phyloP scores from a whole-genome alignment of 306 rosid species.

The Abrus pulchellus region DNA sequence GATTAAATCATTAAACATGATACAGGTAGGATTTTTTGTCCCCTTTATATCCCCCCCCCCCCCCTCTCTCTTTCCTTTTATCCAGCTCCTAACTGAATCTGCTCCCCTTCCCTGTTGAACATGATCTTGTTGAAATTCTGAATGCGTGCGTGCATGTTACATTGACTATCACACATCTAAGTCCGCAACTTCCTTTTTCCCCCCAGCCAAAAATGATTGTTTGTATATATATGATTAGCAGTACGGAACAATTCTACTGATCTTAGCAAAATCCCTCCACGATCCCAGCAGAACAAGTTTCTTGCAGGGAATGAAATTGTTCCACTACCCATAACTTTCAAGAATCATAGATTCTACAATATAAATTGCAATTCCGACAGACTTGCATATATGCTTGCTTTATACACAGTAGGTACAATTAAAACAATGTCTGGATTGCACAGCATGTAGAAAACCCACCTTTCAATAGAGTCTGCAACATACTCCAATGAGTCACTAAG shows the following conservation, averaged over 20 bases:
- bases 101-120: neutral
- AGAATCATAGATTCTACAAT: neutral
- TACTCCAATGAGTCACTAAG: slow-evolving; percentile 98
- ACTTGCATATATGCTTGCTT: slow-evolving; percentile 34
- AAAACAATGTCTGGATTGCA: slow-evolving; percentile 38
- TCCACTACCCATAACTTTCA: neutral
- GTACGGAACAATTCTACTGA: neutral
- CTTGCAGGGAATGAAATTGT: neutral
- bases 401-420: slow-evolving; percentile 30
- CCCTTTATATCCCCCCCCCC: neutral
- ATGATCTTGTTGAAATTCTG: neutral
- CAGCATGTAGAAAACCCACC: slow-evolving; percentile 65
- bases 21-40: neutral
- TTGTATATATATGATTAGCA: neutral
- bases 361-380: slow-evolving; percentile 4
- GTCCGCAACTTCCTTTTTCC: neutral
- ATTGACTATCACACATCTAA: neutral
- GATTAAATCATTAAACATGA: slow-evolving; percentile 14
- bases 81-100: neutral
- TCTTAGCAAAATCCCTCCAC: neutral
- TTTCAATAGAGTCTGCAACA: slow-evolving; percentile 94
- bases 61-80: neutral
- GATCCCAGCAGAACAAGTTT: neutral
- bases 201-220: neutral
- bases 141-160: neutral